Base-by-base conservation (phyloP, 257 asterid genomes). In the Gentiana straminea region DNA sequence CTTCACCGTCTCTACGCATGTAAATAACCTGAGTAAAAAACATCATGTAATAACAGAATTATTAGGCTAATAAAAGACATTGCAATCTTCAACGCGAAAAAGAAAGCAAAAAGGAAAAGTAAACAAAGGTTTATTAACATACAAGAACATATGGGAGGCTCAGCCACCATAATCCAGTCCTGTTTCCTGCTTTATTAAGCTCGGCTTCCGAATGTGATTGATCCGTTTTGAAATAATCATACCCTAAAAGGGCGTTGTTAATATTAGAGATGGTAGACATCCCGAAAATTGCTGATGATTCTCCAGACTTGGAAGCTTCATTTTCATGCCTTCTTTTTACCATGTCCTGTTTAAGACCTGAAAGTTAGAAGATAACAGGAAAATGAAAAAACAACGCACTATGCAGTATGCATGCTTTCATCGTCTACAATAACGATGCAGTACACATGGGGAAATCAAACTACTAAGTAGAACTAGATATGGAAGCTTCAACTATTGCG, bases 81-180 rank as follows among this genome's bases (percentile, higher is more conserved):
- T 24, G 24, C 24, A 24, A 24, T 24, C 24, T 24, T 24, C 24
- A 24, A 24, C 24, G 12, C 33, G 13, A 62, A 35, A 7, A 45
- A 33, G 45, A 45, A 46, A 56, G 36, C 9, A 3, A 61, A 46
- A 13, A 54, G 5, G 24, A 35, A 37, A 62, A 54, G 39, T 37
- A 13, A 8, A 15, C 41, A n/a, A 49, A 44, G 51, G 43, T n/a
- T 11, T 33, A 38, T 38, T 2, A 64, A 75, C 96, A 58, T 88
- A 91, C 98, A 33, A 85, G 81, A 67, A 80, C 94, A 60, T 75
- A 87, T 12, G 88, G 94, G 70, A 87, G 97, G 57, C 72, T 73
- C 69, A 36, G 64, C 98, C 98, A 91, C 98, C 96, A 91, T 13
- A 60, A 63, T 51, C 76, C 79, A 35, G 74, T 58, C 67, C 63